Percentiles rank a stretch among this genome's conserved stretches.
These are phyloP conservation scores for Microstroma glucosiphilum DNA, from an alignment of 1,284 basidiomycete species.

Conservation along the genomic window DNA sequence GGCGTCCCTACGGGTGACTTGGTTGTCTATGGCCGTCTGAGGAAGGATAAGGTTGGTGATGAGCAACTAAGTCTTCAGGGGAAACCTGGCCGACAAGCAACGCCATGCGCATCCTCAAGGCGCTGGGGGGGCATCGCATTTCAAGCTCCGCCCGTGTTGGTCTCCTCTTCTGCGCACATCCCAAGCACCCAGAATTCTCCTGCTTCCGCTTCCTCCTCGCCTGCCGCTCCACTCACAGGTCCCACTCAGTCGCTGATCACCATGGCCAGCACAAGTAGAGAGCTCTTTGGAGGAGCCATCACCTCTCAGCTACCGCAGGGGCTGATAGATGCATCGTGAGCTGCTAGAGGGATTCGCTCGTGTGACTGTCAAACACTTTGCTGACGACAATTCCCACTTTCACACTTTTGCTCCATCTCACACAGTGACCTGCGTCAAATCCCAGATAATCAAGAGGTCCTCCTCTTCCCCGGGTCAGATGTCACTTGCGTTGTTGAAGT, in stretches of 20 bases:
- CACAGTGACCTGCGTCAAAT: conserved; percentile 69
- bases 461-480: conserved; percentile 65
- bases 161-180: too few species aligned
- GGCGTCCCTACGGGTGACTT: background rate
- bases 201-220: too few species aligned
- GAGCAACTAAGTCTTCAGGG: background rate
- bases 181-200: too few species aligned
- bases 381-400: background rate
- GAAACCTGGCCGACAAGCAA: background rate
- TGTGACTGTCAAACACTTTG: background rate
- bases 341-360: background rate
- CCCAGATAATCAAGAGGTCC: conserved; percentile 95
- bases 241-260: background rate
- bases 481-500: conserved; percentile 81
- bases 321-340: conserved; percentile 69
- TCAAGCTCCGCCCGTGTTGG: too few species aligned
- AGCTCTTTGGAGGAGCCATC: conserved; percentile 68
- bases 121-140: too few species aligned
- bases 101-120: too few species aligned
- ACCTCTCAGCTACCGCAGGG: conserved; percentile 59
- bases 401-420: background rate
- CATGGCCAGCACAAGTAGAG: background rate
- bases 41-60: background rate
- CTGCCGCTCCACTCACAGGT: too few species aligned
- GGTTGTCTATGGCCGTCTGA: background rate